Conservation (phyloP, 2,329 filamentous ascomycete genomes). For the Cercospora berteroae region DNA sequence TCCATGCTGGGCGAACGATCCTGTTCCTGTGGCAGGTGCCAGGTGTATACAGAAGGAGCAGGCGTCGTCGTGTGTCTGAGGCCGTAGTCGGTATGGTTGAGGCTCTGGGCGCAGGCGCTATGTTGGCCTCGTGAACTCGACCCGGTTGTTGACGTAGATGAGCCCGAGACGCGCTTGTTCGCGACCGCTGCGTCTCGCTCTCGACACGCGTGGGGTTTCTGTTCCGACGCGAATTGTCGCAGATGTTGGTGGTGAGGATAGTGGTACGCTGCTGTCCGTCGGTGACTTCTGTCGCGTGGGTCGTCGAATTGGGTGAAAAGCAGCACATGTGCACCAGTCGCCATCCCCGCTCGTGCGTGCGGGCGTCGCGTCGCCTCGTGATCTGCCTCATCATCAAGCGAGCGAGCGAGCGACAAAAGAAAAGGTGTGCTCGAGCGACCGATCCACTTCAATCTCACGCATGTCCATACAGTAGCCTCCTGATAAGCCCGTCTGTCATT, state of each 20-base stretch:
- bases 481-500: background rate
- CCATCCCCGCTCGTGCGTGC: background rate
- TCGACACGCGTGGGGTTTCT: background rate
- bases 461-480: too few relatives aligned
- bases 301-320: background rate
- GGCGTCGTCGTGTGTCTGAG: background rate
- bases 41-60: background rate
- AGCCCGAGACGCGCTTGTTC: background rate
- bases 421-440: background rate
- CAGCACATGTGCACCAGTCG: background rate
- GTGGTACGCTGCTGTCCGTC: background rate
- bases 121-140: conserved; percentile 9
- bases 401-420: background rate
- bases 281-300: background rate
- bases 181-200: background rate
- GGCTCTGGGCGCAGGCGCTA: background rate
- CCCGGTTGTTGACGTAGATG: conserved; percentile 3
- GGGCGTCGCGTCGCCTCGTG: background rate
- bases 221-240: background rate
- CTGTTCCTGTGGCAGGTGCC: background rate
- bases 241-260: background rate
- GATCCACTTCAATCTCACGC: background rate
- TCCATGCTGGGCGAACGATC: conserved; percentile 18
- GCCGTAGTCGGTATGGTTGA: background rate
- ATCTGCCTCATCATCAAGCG: background rate